Conservation (phyloP, 768 basidiomycete species). For the Lactifluus volemus region DNA sequence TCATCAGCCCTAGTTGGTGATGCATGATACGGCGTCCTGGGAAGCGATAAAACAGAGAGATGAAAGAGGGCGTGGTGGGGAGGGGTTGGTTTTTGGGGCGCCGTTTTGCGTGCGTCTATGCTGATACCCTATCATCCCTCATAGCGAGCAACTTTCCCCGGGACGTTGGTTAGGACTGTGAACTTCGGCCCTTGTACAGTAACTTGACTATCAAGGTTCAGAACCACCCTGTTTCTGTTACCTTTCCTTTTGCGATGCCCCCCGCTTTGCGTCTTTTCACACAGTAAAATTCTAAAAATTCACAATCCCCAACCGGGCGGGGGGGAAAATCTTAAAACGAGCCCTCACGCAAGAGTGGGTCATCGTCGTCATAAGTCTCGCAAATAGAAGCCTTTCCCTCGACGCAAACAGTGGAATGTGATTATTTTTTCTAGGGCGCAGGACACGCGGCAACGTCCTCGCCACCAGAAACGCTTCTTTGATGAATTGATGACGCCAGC, state of each 20-base stretch:
- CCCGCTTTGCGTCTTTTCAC: neutral
- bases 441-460: neutral
- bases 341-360: neutral
- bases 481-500: conserved; percentile 10
- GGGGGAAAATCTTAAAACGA: neutral
- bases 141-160: neutral
- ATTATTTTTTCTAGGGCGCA: neutral
- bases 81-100: neutral
- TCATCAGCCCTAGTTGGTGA: conserved; percentile 7
- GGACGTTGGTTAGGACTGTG: neutral
- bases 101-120: neutral
- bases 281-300: neutral
- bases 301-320: neutral
- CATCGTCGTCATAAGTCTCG: conserved; percentile 13
- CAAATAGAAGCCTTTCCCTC: conserved; percentile 1
- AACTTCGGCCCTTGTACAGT: neutral
- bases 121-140: neutral
- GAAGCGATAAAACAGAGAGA: neutral
- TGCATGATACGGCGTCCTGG: conserved; percentile 6
- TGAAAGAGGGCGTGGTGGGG: too few relatives aligned
- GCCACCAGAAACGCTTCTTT: neutral
- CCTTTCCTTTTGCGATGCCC: neutral
- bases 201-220: conserved; percentile 5
- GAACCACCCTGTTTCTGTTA: neutral
- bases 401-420: neutral